Conservation (phyloP, 139 green algal genomes). For the Tetraselmis striata region DNA sequence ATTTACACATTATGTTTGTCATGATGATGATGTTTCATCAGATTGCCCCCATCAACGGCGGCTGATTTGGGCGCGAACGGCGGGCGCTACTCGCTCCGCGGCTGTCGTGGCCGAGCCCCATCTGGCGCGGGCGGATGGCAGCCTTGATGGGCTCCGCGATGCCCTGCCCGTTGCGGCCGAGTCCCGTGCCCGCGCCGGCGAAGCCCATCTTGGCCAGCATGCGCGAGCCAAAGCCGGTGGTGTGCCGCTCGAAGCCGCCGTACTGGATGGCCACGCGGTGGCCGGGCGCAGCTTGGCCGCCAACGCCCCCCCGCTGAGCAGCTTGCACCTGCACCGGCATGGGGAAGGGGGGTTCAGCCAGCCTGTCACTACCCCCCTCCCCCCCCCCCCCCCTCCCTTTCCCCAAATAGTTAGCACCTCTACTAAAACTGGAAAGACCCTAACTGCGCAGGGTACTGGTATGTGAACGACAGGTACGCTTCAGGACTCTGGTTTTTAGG, state of each 20-base stretch:
- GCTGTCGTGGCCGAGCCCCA: conserved; percentile 38
- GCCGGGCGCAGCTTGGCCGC: conserved; percentile 2
- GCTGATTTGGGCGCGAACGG: no score
- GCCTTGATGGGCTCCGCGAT: conserved; percentile 49
- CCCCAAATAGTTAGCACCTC: neutral
- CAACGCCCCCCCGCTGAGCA: conserved; percentile 1
- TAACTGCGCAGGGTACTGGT: neutral
- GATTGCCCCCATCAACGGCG: no score
- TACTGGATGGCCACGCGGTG: conserved; percentile 23
- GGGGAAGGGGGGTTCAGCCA: no score
- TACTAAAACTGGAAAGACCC: neutral
- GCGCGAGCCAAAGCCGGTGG: conserved; percentile 54
- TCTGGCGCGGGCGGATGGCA: conserved; percentile 34
- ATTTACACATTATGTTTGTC: no score
- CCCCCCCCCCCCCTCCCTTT: neutral
- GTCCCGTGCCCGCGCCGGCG: conserved; percentile 36
- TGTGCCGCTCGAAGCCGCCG: conserved; percentile 67
- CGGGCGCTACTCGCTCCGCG: neutral
- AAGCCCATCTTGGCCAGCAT: conserved; percentile 69
- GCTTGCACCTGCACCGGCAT: conserved; percentile 1
- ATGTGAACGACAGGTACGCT: conserved; percentile 14
- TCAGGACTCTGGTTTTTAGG: no score
- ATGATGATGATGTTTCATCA: no score
- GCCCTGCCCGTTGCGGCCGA: conserved; percentile 43
- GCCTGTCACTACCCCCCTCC: neutral